Base-by-base conservation (phyloP, 306 rosid species). In the Cucurbita ficifolia region DNA sequence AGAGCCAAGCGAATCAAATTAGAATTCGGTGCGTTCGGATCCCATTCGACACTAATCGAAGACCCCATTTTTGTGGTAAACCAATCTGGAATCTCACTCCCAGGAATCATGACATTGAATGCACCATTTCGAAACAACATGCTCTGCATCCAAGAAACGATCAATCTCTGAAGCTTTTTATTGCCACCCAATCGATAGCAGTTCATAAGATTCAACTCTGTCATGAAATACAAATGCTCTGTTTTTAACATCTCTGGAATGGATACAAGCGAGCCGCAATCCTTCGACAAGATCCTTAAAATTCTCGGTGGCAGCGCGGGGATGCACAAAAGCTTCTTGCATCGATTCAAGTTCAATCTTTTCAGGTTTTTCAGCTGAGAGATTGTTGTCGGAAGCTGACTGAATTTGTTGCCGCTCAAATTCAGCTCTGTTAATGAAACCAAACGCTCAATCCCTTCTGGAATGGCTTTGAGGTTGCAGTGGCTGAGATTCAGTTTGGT, bases 21-120 rank as follows among this genome's bases (percentile, higher is more conserved):
- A 16, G 17, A 6, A 16, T 51, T 51, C 12, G 33, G 35, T 14
- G 29, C 45, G 5, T 9, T 7, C 5, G 1, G 52, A 17, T 58
- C 63, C 18, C 67, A 57, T 19, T 76, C 22, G 16, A n/a, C 29
- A 5, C 4, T 43, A 16, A 76, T 7, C 0, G 40, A 67, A 19
- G 58, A 22, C 59, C 56, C 75, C 39, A 1, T 45, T 76, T 18
- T 45, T 17, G 55, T 63, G 5, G 75, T 57, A 22, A 76, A 76
- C 79, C 75, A 56, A 19, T 76, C 49, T 1, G 79, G 48, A n/a
- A 76, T 43, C 42, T 36, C 45, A 18, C 75, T 76, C 6, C 70
- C 59, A 0, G 75, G 70, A 9, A 14, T 67, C 46, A 65, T 10
- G 56, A 33, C 68, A 3, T 1, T 7, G 29, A 43, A 1, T 5